phyloP scores from a whole-genome alignment of 257 asterid species.

The Paraleonurus japonicus region DNA sequence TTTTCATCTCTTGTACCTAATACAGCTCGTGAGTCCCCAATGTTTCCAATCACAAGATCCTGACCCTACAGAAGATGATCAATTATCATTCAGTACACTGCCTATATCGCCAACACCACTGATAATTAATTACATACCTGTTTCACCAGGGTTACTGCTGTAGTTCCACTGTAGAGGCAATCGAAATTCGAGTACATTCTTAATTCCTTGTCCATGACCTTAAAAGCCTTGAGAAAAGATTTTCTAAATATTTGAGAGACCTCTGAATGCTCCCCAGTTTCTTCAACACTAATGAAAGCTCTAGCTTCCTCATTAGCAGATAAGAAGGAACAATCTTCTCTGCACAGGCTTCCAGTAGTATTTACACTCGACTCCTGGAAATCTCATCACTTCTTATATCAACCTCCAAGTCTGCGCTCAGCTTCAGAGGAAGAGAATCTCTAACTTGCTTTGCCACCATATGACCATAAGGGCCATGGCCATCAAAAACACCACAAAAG shows the following conservation, averaged over 20 bases:
- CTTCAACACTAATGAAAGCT: slow-evolving; percentile 43
- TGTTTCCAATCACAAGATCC: slow-evolving; percentile 72
- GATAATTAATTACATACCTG: slow-evolving; percentile 46
- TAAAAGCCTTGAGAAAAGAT: slow-evolving; percentile 68
- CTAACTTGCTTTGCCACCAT: slow-evolving; percentile 84
- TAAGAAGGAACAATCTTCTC: slow-evolving; percentile 38
- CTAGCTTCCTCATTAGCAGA: slow-evolving; percentile 52
- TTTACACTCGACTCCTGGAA: slow-evolving; percentile 48
- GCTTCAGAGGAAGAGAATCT: slow-evolving; percentile 80
- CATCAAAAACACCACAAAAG: slow-evolving; percentile 89
- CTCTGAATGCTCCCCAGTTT: slow-evolving; percentile 46
- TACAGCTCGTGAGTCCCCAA: slow-evolving; percentile 90
- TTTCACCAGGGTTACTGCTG: slow-evolving; percentile 80
- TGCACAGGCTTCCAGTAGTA: slow-evolving; percentile 33
- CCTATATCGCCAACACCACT: slow-evolving; percentile 10
- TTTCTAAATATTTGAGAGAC: slow-evolving; percentile 55
- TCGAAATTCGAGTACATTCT: slow-evolving; percentile 59
- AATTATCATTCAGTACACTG: slow-evolving; percentile 3
- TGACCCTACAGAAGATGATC: slow-evolving; percentile 49
- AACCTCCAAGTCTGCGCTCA: slow-evolving; percentile 68
- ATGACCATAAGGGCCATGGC: slow-evolving; percentile 88
- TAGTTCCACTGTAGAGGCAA: slow-evolving; percentile 88
- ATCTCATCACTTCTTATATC: slow-evolving; percentile 47
- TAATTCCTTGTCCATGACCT: slow-evolving; percentile 80
- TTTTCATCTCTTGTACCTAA: slow-evolving; percentile 63